Base-by-base conservation (phyloP, 2,329 filamentous ascomycete genomes). In the Penicillium brevicompactum region DNA sequence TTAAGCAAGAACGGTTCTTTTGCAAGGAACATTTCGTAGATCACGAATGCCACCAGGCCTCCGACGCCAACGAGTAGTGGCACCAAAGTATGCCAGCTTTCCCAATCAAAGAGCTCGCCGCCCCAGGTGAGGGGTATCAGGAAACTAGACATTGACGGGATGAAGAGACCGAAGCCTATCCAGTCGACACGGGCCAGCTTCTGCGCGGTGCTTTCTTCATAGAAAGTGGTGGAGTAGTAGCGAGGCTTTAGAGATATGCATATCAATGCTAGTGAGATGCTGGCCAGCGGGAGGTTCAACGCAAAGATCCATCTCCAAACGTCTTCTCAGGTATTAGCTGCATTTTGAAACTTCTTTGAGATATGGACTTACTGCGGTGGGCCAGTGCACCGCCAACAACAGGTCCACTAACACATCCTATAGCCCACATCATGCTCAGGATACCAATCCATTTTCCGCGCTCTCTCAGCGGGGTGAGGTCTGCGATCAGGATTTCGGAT, bases 401-500 rank as follows among this genome's bases (percentile, higher is more conserved):
- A 22, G 42, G 42, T 11, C 42, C 42, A 30, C 11, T 27, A n/a
- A 44, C 42, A 8, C 22, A 44, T 6, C 42, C 42, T 27, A 44
- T 44, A 44, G 42, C 42, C 42, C 42, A 44, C 42, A 44, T 44
- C 14, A 27, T 30, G 22, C 42, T 44, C 22, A 44, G 24, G 8
- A 44, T 30, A n/a, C 42, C 42, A 44, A 44, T 27, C 14, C 24
- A 44, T n/a, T 44, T 27, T 27, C 42, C 42, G 42, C 42, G 42
- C 13, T 44, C 22, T 13, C 42, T 44, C 6, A 44, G 22, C 2
- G 42, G 42, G 38, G 42, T 45, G 44, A 56, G 13, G 51, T 56
- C 8, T 31, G n/a, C 13, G 34, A 56, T 41, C 2, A 41, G 16
- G 7, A 41, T 41, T 11, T 41, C 38, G 2, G 38, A 41, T 9